Percentiles rank a stretch among this genome's conserved stretches.
Evolutionary conservation across 192 early-diverging fungal genomes (phyloP).

Genomic region (Chytriomyces sp.): DNA sequence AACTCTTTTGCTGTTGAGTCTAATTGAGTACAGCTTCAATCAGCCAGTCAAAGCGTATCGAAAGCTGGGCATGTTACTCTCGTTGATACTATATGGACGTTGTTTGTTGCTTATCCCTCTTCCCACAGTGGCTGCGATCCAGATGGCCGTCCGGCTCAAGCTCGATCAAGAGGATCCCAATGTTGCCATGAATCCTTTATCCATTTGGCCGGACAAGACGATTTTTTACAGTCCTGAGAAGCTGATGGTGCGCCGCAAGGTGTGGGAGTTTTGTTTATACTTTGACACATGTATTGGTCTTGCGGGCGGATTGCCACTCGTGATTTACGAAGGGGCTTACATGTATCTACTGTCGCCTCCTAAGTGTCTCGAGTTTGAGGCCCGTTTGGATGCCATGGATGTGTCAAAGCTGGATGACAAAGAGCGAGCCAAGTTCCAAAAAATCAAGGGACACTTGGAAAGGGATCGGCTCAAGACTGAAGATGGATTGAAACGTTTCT

Average conservation of each 20-base stretch:
- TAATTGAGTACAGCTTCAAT: slow-evolving; percentile 27
- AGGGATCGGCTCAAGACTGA: neutral
- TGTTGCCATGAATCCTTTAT: slow-evolving; percentile 24
- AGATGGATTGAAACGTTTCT: neutral
- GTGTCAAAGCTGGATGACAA: neutral
- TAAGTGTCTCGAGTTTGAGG: neutral
- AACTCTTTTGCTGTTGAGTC: neutral
- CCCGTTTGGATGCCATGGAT: neutral
- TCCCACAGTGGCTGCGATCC: slow-evolving; percentile 8
- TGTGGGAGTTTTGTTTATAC: slow-evolving; percentile 26
- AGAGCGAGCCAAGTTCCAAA: neutral
- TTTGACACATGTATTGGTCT: slow-evolving; percentile 26
- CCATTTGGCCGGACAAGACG: slow-evolving; percentile 23
- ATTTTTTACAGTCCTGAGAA: neutral
- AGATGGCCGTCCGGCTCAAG: slow-evolving; percentile 22
- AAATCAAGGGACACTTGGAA: neutral
- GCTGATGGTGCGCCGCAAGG: slow-evolving; percentile 14
- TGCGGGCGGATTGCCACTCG: slow-evolving; percentile 15
- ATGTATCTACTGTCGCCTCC: slow-evolving; percentile 13
- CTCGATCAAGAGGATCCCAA: slow-evolving; percentile 29
- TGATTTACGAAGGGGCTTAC: slow-evolving; percentile 19
- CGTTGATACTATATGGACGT: neutral
- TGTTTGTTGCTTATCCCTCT: neutral
- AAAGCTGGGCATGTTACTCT: slow-evolving; percentile 9
- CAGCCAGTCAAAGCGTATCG: slow-evolving; percentile 24